Conservation (phyloP, 169 alveolate species). For the Plasmodium vivax region DNA sequence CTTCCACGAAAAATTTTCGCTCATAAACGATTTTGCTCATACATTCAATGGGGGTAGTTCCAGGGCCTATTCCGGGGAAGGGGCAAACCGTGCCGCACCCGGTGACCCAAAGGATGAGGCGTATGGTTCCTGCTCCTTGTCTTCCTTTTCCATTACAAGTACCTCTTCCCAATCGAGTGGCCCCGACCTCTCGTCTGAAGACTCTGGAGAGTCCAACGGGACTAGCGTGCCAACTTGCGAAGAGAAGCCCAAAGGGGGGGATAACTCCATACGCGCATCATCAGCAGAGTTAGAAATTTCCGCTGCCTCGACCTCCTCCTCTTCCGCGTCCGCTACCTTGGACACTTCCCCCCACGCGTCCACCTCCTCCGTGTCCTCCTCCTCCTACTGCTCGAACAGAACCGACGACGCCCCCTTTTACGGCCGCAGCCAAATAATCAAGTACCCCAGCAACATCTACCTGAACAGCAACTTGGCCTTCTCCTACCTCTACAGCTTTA, state of each 20-base stretch:
- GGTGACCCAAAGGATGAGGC: background rate
- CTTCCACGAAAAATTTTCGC: conserved; percentile 8
- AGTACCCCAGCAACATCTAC: conserved; percentile 41
- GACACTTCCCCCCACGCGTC: background rate
- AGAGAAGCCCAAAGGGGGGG: background rate
- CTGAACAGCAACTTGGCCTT: conserved; percentile 40
- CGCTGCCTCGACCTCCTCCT: background rate
- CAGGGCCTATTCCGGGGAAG: background rate
- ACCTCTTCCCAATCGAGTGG: background rate
- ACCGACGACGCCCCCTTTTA: conserved; percentile 2
- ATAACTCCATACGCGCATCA: background rate
- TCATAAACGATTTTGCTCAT: background rate
- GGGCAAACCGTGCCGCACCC: background rate
- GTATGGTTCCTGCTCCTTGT: background rate
- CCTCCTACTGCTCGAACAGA: conserved; percentile 34
- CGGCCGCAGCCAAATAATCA: conserved; percentile 17
- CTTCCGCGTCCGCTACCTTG: conserved; percentile 4
- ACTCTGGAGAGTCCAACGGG: background rate
- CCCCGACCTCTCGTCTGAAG: background rate
- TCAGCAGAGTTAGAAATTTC: background rate
- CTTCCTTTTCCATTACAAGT: background rate
- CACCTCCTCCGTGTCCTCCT: conserved; percentile 30
- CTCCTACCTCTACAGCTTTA: conserved; percentile 60
- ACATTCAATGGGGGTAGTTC: background rate
- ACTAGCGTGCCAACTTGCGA: background rate